phyloP scores from a whole-genome alignment of 2,329 filamentous ascomycete species.

The Meredithiella fracta region DNA sequence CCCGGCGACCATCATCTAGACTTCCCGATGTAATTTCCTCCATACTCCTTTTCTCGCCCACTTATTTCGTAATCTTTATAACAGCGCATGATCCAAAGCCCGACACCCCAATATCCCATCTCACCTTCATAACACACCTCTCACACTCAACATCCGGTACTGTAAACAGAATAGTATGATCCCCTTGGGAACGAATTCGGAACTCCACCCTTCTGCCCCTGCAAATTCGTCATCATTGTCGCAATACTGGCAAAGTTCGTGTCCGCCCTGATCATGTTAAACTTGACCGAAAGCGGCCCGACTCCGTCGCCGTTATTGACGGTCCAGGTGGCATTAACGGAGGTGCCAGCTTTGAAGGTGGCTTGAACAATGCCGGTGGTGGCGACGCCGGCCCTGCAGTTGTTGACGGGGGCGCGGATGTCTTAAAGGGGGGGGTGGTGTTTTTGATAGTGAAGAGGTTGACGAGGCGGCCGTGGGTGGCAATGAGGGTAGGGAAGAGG shows the following conservation, averaged over 20 bases:
- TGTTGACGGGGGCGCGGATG: slow-evolving; percentile 5
- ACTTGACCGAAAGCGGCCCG: slow-evolving; percentile 5
- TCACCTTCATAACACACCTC: slow-evolving; percentile 6
- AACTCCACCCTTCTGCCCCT: background rate
- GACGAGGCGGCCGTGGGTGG: slow-evolving; percentile 4
- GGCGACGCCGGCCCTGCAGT: background rate
- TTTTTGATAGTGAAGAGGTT: slow-evolving; percentile 4
- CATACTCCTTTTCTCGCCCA: too few relatives aligned
- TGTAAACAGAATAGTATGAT: slow-evolving; percentile 5
- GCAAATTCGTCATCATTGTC: background rate
- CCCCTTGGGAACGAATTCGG: background rate
- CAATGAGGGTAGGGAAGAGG: slow-evolving; percentile 8
- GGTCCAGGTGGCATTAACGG: slow-evolving; percentile 3
- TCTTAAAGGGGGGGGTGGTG: slow-evolving; percentile 3
- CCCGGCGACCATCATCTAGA: too few relatives aligned
- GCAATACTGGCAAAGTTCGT: slow-evolving; percentile 4
- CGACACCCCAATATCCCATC: slow-evolving; percentile 2
- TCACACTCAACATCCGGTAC: slow-evolving; percentile 4
- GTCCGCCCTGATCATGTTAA: slow-evolving; percentile 1
- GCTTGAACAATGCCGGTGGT: slow-evolving; percentile 2
- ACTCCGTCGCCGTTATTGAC: slow-evolving; percentile 1
- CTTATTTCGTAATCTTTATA: slow-evolving; percentile 6
- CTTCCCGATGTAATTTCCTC: too few relatives aligned
- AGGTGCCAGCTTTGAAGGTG: slow-evolving; percentile 5
- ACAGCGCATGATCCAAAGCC: slow-evolving; percentile 11